A percentile compares a stretch with the other conserved stretches of the same genome.
These are phyloP conservation scores for Parathielavia appendiculata DNA, from an alignment of 495 filamentous ascomycete genomes.

Conservation along the genomic window DNA sequence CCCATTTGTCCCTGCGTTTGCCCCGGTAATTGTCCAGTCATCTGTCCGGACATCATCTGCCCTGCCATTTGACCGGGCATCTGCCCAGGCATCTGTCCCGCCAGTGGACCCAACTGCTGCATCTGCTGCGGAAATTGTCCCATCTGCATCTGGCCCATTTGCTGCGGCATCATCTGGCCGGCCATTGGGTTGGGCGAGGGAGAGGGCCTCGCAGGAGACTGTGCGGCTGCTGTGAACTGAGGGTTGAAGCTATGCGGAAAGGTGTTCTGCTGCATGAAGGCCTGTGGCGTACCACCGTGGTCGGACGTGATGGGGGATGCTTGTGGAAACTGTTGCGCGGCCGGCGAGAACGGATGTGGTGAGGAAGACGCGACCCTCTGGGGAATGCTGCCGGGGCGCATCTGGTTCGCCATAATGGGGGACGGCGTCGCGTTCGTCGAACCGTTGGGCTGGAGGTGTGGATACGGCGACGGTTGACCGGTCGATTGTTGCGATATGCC, in stretches of 20 bases:
- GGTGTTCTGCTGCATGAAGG: constrained; percentile 55
- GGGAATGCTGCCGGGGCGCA: constrained; percentile 57
- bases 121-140: constrained; percentile 20
- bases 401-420: constrained; percentile 74
- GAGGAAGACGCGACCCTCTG: constrained; percentile 86
- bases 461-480: constrained; percentile 62
- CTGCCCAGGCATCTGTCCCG: constrained; percentile 11
- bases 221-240: constrained; percentile 48
- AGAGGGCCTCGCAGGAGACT: constrained; percentile 47
- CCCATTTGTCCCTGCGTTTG: constrained; percentile 24
- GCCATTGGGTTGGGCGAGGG: constrained; percentile 45
- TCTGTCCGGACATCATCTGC: constrained; percentile 25
- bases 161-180: constrained; percentile 44
- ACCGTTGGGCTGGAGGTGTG: constrained; percentile 76
- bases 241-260: constrained; percentile 56
- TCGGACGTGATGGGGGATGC: constrained; percentile 75
- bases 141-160: constrained; percentile 42
- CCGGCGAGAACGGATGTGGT: constrained; percentile 84
- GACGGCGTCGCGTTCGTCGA: constrained; percentile 82
- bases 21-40: constrained; percentile 17
- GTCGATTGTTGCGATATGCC: constrained; percentile 54
- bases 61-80: constrained; percentile 22
- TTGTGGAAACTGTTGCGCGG: constrained; percentile 68
- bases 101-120: constrained; percentile 26
- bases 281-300: constrained; percentile 73